phyloP scores from a whole-genome alignment of 2,329 filamentous ascomycete species.

The Talaromyces rugulosus region DNA sequence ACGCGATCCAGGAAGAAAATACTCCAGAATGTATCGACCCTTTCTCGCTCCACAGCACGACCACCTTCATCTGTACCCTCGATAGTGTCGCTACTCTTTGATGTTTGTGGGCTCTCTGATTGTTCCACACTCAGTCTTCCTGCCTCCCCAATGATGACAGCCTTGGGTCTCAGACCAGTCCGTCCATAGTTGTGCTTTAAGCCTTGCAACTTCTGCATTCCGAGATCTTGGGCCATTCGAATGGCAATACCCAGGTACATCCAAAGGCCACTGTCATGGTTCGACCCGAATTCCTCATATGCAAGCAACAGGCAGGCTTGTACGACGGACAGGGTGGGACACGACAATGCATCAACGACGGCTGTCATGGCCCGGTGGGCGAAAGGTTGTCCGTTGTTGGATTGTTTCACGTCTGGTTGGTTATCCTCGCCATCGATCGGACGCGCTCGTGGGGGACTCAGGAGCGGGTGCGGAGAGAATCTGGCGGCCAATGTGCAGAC shows the following conservation, averaged over 20 bases:
- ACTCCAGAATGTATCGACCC: conserved; percentile 84
- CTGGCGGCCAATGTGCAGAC: conserved; percentile 78
- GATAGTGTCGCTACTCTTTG: conserved; percentile 8
- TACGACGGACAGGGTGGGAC: conserved; percentile 75
- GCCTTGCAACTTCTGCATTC: conserved; percentile 76
- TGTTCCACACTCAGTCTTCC: conserved; percentile 42
- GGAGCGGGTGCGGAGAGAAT: conserved; percentile 62
- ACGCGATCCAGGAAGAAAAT: conserved; percentile 84
- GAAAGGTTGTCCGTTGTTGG: conserved; percentile 72
- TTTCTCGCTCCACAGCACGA: conserved; percentile 69
- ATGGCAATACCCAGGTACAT: conserved; percentile 90
- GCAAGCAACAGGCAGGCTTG: conserved; percentile 80
- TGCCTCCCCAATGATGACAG: conserved; percentile 45
- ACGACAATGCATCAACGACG: conserved; percentile 76
- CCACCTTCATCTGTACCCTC: conserved; percentile 24
- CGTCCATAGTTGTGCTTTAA: conserved; percentile 55
- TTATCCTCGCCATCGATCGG: conserved; percentile 40
- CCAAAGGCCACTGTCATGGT: conserved; percentile 85
- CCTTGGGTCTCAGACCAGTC: conserved; percentile 53
- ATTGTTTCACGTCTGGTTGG: conserved; percentile 38
- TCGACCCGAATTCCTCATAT: conserved; percentile 84
- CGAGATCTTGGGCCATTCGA: conserved; percentile 74
- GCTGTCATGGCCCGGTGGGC: conserved; percentile 78
- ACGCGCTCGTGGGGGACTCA: conserved; percentile 49
- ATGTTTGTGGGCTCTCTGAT: conserved; percentile 39